Conservation (phyloP, 495 filamentous ascomycete species). For the Darksidea phi region DNA sequence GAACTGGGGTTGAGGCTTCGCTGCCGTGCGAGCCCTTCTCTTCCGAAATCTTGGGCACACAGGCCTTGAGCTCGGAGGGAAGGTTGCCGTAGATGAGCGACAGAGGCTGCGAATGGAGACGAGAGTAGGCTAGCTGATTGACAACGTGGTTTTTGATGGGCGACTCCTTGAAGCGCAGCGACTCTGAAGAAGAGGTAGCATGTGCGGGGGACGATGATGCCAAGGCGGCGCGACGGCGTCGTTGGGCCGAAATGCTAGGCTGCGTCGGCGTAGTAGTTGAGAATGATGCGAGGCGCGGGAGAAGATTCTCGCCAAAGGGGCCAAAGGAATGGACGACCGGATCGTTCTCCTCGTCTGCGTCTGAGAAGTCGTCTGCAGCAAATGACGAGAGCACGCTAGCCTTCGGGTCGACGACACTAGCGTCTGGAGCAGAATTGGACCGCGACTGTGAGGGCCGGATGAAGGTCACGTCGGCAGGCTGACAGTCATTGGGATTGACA, state of each 20-base stretch:
- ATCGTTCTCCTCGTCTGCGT: conserved; percentile 89
- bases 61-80: conserved; percentile 59
- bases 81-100: conserved; percentile 83
- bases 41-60: conserved; percentile 13
- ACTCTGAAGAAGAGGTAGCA: conserved; percentile 15
- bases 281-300: conserved; percentile 75
- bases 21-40: conserved; percentile 3
- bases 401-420: conserved; percentile 22
- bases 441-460: conserved; percentile 20
- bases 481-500: conserved; percentile 8
- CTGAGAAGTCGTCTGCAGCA: conserved; percentile 58
- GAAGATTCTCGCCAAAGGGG: conserved; percentile 78
- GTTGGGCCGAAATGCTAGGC: conserved; percentile 15
- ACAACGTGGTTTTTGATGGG: conserved; percentile 68
- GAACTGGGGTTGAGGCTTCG: conserved; percentile 4
- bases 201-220: conserved; percentile 22
- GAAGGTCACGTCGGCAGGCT: conserved; percentile 20
- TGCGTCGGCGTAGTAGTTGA: conserved; percentile 56
- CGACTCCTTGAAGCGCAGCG: conserved; percentile 28
- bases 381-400: conserved; percentile 20
- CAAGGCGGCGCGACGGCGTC: conserved; percentile 16
- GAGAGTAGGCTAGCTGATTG: conserved; percentile 95
- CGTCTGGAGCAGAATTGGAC: conserved; percentile 16
- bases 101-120: conserved; percentile 87
- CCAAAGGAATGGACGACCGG: conserved; percentile 88